Evolutionary conservation across 345 rosid species (phyloP).

Genomic region (Combretum micranthum): DNA sequence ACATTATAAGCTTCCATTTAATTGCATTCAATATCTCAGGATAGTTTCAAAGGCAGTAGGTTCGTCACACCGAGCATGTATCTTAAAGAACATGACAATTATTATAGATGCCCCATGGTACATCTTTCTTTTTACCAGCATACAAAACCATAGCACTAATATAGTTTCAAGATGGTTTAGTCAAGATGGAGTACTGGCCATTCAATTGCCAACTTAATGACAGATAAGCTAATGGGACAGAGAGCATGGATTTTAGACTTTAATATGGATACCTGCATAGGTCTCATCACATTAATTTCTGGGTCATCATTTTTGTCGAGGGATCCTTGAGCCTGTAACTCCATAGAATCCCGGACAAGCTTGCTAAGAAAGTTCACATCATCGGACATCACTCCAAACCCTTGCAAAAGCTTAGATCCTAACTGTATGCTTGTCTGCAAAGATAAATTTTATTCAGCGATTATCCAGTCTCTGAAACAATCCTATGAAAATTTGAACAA

Average conservation of each 20-base stretch:
- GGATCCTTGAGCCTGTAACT: slow-evolving; percentile 67
- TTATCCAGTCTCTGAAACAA: too few species aligned
- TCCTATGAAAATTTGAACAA: neutral
- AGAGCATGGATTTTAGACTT: neutral
- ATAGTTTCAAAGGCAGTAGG: too few species aligned
- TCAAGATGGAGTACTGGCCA: too few species aligned
- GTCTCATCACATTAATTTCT: slow-evolving; percentile 39
- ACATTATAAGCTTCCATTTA: neutral
- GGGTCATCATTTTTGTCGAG: slow-evolving; percentile 24
- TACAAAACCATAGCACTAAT: too few species aligned
- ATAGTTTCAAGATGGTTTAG: too few species aligned
- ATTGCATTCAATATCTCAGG: too few species aligned
- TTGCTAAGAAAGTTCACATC: slow-evolving; percentile 73
- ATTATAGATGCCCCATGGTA: too few species aligned
- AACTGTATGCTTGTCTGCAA: slow-evolving; percentile 88
- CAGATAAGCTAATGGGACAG: neutral
- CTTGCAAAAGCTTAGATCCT: slow-evolving; percentile 86
- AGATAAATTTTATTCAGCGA: slow-evolving; percentile 1
- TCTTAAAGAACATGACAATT: too few species aligned
- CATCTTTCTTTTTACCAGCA: too few species aligned
- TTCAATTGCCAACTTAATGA: neutral
- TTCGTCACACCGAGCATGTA: too few species aligned
- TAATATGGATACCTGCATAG: slow-evolving; percentile 35
- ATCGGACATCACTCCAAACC: slow-evolving; percentile 95
- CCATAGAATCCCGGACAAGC: slow-evolving; percentile 81